Evolutionary conservation across 2,329 filamentous ascomycete genomes (phyloP).

Genomic region (Lithohypha guttulata): DNA sequence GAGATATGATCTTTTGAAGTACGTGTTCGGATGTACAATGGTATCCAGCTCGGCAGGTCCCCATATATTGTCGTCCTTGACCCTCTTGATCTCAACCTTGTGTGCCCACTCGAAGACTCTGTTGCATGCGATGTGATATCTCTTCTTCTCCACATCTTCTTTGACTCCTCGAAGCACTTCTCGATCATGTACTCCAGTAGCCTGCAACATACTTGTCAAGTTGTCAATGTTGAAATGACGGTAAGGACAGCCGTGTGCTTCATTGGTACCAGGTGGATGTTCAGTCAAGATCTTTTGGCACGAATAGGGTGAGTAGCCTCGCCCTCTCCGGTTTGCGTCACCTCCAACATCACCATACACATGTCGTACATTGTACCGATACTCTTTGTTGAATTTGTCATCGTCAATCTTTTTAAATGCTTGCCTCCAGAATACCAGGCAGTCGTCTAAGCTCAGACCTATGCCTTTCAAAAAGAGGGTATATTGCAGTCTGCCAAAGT

Average conservation of each 20-base stretch:
- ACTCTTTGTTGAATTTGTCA: constrained; percentile 94
- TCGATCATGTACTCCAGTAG: constrained; percentile 67
- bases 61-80: constrained; percentile 64
- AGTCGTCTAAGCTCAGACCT: constrained; percentile 83
- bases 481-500: constrained; percentile 88
- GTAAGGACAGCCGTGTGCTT: constrained; percentile 94
- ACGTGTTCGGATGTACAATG: constrained; percentile 94
- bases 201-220: constrained; percentile 62
- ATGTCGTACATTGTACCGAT: constrained; percentile 95
- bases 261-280: constrained; percentile 72
- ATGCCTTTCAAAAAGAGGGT: constrained; percentile 94
- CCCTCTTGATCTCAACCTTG: constrained; percentile 64
- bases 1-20: constrained; percentile 89
- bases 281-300: constrained; percentile 94
- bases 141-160: constrained; percentile 78
- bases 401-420: constrained; percentile 80
- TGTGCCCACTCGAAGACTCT: constrained; percentile 85
- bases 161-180: constrained; percentile 68
- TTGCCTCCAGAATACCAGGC: constrained; percentile 80
- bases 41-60: constrained; percentile 73
- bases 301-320: constrained; percentile 81
- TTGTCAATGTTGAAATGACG: constrained; percentile 86
- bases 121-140: constrained; percentile 94
- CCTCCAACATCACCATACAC: constrained; percentile 89
- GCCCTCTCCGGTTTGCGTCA: constrained; percentile 73